A percentile compares a stretch with the other conserved stretches of the same genome.
Conservation (phyloP, 1,139 yeast genomes). For the Geotrichum restrictum region DNA sequence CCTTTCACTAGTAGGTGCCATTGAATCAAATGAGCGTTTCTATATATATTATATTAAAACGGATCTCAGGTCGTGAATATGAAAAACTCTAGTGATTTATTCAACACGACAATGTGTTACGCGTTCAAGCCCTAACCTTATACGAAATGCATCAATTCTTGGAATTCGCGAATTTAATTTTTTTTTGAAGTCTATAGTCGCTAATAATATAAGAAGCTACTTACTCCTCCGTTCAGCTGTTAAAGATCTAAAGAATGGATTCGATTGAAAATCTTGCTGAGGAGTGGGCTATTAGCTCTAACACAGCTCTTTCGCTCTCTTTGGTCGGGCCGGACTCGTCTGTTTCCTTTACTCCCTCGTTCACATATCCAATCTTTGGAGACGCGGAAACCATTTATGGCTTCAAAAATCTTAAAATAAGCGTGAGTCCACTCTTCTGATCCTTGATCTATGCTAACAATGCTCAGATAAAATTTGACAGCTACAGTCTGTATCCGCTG, state of each 20-base stretch:
- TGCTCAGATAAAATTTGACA: slow-evolving; percentile 50
- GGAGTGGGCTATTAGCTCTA: slow-evolving; percentile 66
- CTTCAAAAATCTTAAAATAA: slow-evolving; percentile 49
- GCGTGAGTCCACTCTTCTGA: slow-evolving; percentile 18
- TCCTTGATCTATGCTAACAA: background rate
- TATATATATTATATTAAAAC: background rate
- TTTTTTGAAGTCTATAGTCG: too few relatives aligned
- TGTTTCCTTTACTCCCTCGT: slow-evolving; percentile 51
- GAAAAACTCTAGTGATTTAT: too few relatives aligned
- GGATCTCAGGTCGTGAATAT: too few relatives aligned
- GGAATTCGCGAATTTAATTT: too few relatives aligned
- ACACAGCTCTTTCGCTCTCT: slow-evolving; percentile 56
- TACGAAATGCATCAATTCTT: too few relatives aligned
- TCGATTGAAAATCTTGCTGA: slow-evolving; percentile 41
- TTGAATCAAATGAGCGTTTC: background rate
- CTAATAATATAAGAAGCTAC: too few relatives aligned
- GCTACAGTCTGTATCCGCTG: slow-evolving; percentile 52
- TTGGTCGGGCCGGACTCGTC: slow-evolving; percentile 32
- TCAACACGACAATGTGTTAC: background rate
- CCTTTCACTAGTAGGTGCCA: slow-evolving; percentile 2
- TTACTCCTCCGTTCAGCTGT: too few relatives aligned
- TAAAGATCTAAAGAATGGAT: slow-evolving; percentile 1
- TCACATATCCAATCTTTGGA: slow-evolving; percentile 91
- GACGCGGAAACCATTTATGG: slow-evolving; percentile 89
- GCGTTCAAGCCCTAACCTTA: slow-evolving; percentile 19